These are phyloP conservation scores for Vaccinium myrtillus DNA, from an alignment of 148 eudicot genomes.

Conservation along the genomic window DNA sequence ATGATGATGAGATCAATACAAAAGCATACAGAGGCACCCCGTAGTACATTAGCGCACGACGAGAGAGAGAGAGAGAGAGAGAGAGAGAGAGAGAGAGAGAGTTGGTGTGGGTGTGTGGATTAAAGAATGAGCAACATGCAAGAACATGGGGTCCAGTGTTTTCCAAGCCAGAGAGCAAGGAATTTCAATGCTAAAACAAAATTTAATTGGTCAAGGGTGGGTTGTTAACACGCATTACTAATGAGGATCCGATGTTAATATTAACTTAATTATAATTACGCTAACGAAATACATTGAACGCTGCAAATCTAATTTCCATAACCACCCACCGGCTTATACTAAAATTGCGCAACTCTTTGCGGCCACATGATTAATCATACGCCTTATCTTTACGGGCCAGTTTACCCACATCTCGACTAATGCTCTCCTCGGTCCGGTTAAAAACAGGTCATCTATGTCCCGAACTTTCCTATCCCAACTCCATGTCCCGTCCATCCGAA, in stretches of 20 bases:
- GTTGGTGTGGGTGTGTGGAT: background rate
- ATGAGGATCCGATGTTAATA: background rate
- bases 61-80: background rate
- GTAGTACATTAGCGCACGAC: background rate
- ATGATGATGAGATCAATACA: background rate
- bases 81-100: background rate
- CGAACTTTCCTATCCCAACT: too few relatives aligned
- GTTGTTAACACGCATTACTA: slow-evolving; percentile 12
- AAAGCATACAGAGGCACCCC: background rate
- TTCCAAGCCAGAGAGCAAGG: background rate
- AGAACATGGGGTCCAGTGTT: slow-evolving; percentile 3
- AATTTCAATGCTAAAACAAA: background rate
- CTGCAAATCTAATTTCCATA: background rate
- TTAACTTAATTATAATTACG: background rate
- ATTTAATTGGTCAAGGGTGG: background rate
- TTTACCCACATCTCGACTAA: too few relatives aligned
- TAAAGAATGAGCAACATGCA: background rate
- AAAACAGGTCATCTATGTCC: too few relatives aligned
- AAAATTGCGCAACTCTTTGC: background rate
- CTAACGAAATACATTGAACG: background rate
- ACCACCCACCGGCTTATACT: background rate
- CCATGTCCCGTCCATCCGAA: too few relatives aligned
- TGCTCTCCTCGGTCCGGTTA: too few relatives aligned
- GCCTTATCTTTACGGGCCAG: background rate
- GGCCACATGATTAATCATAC: background rate